Conservation (phyloP, 164 flowering plant genomes). For the Umbellularia californica region DNA sequence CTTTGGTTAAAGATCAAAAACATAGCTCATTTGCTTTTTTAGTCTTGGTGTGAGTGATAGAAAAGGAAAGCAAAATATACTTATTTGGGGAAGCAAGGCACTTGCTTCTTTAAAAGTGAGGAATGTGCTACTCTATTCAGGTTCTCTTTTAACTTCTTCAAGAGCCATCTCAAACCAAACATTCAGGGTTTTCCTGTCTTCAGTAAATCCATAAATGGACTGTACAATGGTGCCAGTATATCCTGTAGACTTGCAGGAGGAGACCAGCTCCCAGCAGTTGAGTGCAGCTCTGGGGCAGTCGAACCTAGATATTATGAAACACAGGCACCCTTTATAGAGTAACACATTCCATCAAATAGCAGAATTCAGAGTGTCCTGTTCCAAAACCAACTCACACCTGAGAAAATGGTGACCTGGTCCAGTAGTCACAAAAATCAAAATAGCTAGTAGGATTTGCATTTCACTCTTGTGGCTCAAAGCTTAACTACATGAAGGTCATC, state of each 20-base stretch:
- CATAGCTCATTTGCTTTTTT: too few species aligned
- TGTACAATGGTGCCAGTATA: constrained; percentile 36
- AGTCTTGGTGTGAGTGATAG: too few species aligned
- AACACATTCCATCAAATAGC: constrained; percentile 4
- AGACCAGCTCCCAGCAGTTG: constrained; percentile 12
- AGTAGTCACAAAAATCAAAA: background rate
- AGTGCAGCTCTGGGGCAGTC: constrained; percentile 13
- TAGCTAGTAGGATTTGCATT: background rate
- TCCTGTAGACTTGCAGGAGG: constrained; percentile 8
- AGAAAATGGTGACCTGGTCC: background rate
- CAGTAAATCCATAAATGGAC: constrained; percentile 62
- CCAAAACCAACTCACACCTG: constrained; percentile 5
- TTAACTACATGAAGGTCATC: constrained; percentile 75
- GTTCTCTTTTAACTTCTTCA: constrained; percentile 5
- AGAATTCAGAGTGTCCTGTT: constrained; percentile 10
- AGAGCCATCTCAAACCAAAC: constrained; percentile 8
- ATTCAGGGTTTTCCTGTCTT: constrained; percentile 4
- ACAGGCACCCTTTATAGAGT: background rate
- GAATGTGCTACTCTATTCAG: background rate
- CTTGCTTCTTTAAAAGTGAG: background rate
- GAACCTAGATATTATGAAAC: background rate
- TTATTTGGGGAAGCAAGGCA: too few species aligned
- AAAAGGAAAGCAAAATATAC: too few species aligned
- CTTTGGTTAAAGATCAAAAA: too few species aligned
- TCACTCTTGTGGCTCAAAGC: constrained; percentile 30